Conservation (phyloP, 768 basidiomycete genomes). For the Amanita muscaria region DNA sequence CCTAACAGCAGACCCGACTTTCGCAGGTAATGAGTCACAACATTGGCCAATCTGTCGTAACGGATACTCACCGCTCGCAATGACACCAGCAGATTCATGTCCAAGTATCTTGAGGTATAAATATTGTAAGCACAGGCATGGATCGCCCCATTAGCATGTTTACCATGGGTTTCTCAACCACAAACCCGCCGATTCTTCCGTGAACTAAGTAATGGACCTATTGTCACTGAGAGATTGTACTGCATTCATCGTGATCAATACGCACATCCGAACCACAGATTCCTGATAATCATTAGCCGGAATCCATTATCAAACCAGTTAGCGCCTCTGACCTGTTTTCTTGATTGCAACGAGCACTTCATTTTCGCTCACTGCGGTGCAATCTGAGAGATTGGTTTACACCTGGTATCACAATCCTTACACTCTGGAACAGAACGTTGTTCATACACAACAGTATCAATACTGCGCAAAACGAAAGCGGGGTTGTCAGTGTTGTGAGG, state of each 20-base stretch:
- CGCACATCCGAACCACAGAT: slow-evolving; percentile 87
- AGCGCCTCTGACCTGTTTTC: slow-evolving; percentile 64
- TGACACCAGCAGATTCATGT: slow-evolving; percentile 83
- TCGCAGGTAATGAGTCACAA: neutral
- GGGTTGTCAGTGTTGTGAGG: slow-evolving; percentile 57
- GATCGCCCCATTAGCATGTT: slow-evolving; percentile 14
- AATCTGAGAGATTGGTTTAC: slow-evolving; percentile 2
- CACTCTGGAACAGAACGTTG: slow-evolving; percentile 67
- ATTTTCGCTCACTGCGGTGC: slow-evolving; percentile 46
- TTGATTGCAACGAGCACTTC: slow-evolving; percentile 87
- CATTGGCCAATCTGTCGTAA: neutral
- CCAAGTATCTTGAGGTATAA: slow-evolving; percentile 61
- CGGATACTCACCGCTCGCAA: slow-evolving; percentile 48
- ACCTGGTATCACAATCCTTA: slow-evolving; percentile 20
- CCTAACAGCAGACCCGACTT: slow-evolving; percentile 72
- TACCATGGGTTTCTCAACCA: slow-evolving; percentile 74
- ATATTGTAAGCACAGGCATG: neutral
- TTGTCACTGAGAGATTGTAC: neutral
- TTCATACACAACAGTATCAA: slow-evolving; percentile 66
- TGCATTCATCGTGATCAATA: neutral
- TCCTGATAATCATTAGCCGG: slow-evolving; percentile 32
- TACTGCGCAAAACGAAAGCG: slow-evolving; percentile 67
- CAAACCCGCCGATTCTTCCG: slow-evolving; percentile 72
- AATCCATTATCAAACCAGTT: neutral
- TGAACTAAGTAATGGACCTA: slow-evolving; percentile 76